A percentile compares a stretch with the other conserved stretches of the same genome.
phyloP scores from a whole-genome alignment of 345 rosid species.

The Clausena lansium region DNA sequence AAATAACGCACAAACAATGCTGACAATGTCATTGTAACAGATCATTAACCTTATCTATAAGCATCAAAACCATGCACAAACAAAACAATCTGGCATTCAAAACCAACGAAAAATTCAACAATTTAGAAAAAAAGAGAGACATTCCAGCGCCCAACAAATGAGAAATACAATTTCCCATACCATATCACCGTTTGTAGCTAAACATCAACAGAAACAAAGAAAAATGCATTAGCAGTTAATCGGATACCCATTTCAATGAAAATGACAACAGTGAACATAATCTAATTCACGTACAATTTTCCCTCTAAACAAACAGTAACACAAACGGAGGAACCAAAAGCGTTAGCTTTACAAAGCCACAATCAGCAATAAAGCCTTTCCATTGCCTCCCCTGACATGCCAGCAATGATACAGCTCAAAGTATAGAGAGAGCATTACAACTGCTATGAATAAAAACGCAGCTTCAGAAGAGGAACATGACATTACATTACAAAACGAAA shows the following conservation, averaged over 20 bases:
- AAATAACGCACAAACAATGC: conserved; percentile 4
- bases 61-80: conserved; percentile 1
- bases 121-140: neutral
- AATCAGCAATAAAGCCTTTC: neutral
- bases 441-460: neutral
- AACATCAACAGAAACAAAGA: neutral
- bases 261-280: neutral
- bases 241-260: neutral
- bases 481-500: neutral
- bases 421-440: neutral
- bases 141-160: neutral
- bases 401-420: conserved; percentile 7
- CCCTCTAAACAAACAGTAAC: conserved; percentile 7
- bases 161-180: neutral
- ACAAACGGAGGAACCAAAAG: neutral
- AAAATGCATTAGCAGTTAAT: neutral
- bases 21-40: neutral
- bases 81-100: neutral
- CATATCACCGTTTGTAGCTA: conserved; percentile 4
- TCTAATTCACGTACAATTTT: neutral
- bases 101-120: neutral
- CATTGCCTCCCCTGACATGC: neutral
- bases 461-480: neutral
- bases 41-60: conserved; percentile 8
- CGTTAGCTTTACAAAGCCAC: neutral